Percentiles rank a stretch among this genome's conserved stretches.
These are phyloP conservation scores for Suhomyces bolitotheri DNA, from an alignment of 1,139 yeast genomes.

Conservation along the genomic window DNA sequence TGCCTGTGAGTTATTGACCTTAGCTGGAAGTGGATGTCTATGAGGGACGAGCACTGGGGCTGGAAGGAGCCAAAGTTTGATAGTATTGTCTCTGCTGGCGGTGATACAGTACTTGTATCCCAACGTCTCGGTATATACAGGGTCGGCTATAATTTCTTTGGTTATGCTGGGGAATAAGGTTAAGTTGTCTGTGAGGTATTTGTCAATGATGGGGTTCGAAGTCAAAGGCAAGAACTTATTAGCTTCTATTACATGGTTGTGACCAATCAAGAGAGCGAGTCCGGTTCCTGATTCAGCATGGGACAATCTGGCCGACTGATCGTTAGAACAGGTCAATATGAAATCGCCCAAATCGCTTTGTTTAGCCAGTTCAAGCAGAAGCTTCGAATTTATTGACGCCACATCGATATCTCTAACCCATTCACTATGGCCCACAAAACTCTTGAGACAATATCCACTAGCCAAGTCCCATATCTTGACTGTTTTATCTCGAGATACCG, in stretches of 20 bases:
- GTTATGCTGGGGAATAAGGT: slow-evolving; percentile 38
- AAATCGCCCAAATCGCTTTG: slow-evolving; percentile 47
- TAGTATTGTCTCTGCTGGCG: slow-evolving; percentile 76
- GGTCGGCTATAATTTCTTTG: slow-evolving; percentile 29
- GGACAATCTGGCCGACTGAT: slow-evolving; percentile 70
- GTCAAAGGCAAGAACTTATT: slow-evolving; percentile 64
- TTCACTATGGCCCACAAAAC: slow-evolving; percentile 79
- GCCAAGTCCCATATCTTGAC: slow-evolving; percentile 76
- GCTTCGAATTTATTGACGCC: slow-evolving; percentile 20
- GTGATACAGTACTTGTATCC: slow-evolving; percentile 73
- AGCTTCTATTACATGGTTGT: slow-evolving; percentile 80
- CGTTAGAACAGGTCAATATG: slow-evolving; percentile 77
- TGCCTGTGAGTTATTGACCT: slow-evolving; percentile 56
- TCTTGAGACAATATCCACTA: slow-evolving; percentile 66
- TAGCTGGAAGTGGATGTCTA: slow-evolving; percentile 57
- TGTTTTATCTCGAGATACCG: slow-evolving; percentile 76
- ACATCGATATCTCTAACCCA: slow-evolving; percentile 78
- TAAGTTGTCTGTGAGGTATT: slow-evolving; percentile 37
- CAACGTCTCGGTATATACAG: slow-evolving; percentile 32
- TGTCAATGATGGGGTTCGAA: slow-evolving; percentile 53
- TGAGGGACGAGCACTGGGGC: slow-evolving; percentile 57
- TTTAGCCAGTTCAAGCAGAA: slow-evolving; percentile 15
- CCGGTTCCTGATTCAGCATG: slow-evolving; percentile 68
- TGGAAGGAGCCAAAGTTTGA: slow-evolving; percentile 77
- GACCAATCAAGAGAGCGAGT: slow-evolving; percentile 68